phyloP scores from a whole-genome alignment of 148 eudicot species.

The Cornus kousa region DNA sequence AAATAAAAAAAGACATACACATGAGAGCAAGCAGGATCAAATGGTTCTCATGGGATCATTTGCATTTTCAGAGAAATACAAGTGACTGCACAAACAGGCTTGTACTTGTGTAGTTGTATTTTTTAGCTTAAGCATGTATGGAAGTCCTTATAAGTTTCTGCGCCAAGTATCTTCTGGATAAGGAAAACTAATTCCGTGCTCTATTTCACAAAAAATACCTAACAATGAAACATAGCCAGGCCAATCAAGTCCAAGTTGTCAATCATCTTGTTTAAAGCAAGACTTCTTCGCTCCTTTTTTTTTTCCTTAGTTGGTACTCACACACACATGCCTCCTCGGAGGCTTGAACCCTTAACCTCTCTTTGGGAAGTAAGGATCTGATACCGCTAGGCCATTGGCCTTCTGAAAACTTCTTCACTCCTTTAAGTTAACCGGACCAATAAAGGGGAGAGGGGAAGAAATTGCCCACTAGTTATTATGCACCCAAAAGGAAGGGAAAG shows the following conservation, averaged over 20 bases:
- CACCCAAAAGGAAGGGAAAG: neutral
- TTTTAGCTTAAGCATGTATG: neutral
- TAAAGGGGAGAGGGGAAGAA: neutral
- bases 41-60: neutral
- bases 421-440: neutral
- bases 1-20: too few species aligned
- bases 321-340: too few species aligned
- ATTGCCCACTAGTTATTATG: neutral
- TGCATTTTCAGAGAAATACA: neutral
- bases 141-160: neutral
- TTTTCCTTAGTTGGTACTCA: too few species aligned
- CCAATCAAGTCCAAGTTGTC: neutral
- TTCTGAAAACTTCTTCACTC: neutral
- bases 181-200: neutral
- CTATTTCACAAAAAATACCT: neutral
- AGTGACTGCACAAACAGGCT: conserved; percentile 9
- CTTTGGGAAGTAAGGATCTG: too few species aligned
- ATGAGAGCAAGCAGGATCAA: neutral
- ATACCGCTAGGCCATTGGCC: too few species aligned
- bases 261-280: neutral
- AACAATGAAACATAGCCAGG: neutral
- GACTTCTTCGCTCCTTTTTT: too few species aligned
- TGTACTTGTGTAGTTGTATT: neutral
- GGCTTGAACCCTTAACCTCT: too few species aligned
- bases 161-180: neutral